phyloP scores from a whole-genome alignment of 2,329 filamentous ascomycete genomes.

The Aspergillus ustus region DNA sequence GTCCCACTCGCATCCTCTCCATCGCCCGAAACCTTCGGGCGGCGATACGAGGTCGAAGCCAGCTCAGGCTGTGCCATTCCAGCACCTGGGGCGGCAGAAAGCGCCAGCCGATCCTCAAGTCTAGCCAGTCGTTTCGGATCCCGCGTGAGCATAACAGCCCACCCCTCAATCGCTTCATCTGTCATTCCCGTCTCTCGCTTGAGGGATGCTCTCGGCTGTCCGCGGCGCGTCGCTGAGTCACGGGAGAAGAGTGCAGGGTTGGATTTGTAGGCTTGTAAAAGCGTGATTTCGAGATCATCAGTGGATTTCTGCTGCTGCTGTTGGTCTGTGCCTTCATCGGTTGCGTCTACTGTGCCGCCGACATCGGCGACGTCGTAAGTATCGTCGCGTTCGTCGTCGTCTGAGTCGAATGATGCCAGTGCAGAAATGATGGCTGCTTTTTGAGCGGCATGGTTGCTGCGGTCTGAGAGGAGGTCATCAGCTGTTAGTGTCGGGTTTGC shows the following conservation, averaged over 20 bases:
- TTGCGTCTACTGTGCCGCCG: slow-evolving; percentile 79
- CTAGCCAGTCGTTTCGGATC: slow-evolving; percentile 70
- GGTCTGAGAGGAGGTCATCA: slow-evolving; percentile 72
- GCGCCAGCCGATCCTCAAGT: slow-evolving; percentile 71
- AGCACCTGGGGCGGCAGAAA: slow-evolving; percentile 35
- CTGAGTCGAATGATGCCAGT: slow-evolving; percentile 84
- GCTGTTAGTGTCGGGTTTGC: slow-evolving; percentile 64
- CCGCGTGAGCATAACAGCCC: slow-evolving; percentile 82
- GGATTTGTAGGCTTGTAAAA: slow-evolving; percentile 74
- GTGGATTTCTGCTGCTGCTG: slow-evolving; percentile 49
- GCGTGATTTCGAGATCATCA: slow-evolving; percentile 62
- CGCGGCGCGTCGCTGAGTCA: slow-evolving; percentile 70
- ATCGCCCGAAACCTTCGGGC: slow-evolving; percentile 40
- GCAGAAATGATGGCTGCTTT: slow-evolving; percentile 90
- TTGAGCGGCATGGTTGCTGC: slow-evolving; percentile 63
- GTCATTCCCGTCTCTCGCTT: slow-evolving; percentile 83
- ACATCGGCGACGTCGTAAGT: slow-evolving; percentile 94
- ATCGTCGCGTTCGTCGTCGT: slow-evolving; percentile 96
- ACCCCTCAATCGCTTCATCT: slow-evolving; percentile 92
- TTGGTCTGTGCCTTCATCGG: slow-evolving; percentile 54
- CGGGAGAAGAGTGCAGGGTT: slow-evolving; percentile 71
- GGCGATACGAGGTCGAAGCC: slow-evolving; percentile 67
- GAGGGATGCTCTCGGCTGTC: slow-evolving; percentile 65
- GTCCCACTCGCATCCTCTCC: slow-evolving; percentile 55
- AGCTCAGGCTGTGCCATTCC: slow-evolving; percentile 64